Evolutionary conservation across 1,139 yeast genomes (phyloP).

Genomic region (Geotrichum phurueaensis): DNA sequence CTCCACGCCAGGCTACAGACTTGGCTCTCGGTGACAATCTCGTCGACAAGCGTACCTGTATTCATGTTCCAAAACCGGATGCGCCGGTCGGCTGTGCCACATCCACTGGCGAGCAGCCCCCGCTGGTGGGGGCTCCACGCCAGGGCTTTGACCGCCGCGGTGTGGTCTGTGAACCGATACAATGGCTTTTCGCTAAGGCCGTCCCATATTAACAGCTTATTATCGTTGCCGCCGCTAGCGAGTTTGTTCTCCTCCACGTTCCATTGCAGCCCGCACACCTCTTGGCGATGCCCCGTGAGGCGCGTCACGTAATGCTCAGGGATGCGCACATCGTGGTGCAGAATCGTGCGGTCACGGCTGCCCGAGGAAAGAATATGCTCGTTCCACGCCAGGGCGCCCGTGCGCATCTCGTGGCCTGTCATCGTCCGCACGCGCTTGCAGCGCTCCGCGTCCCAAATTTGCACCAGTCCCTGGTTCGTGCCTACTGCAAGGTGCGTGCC

Average conservation of each 20-base stretch:
- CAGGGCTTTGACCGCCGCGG: slow-evolving; percentile 93
- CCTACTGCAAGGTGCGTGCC: slow-evolving; percentile 91
- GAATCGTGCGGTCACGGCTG: slow-evolving; percentile 72
- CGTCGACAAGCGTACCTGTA: slow-evolving; percentile 66
- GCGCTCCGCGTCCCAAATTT: slow-evolving; percentile 92
- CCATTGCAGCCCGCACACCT: slow-evolving; percentile 96
- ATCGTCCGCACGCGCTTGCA: slow-evolving; percentile 79
- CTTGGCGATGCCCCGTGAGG: slow-evolving; percentile 71
- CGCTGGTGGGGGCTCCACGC: slow-evolving; percentile 98
- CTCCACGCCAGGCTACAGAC: slow-evolving; percentile 95
- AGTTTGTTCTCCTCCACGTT: slow-evolving; percentile 64
- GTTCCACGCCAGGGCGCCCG: slow-evolving; percentile 89
- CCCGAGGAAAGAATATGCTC: slow-evolving; percentile 86
- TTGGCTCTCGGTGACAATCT: slow-evolving; percentile 90
- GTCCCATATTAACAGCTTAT: slow-evolving; percentile 68
- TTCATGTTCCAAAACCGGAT: slow-evolving; percentile 90
- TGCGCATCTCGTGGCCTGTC: slow-evolving; percentile 86
- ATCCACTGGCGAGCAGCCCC: slow-evolving; percentile 90
- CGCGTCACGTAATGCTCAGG: slow-evolving; percentile 75
- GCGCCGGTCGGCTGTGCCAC: slow-evolving; percentile 91
- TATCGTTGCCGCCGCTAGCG: slow-evolving; percentile 94
- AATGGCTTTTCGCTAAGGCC: slow-evolving; percentile 64
- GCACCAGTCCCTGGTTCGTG: slow-evolving; percentile 77
- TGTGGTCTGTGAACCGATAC: slow-evolving; percentile 71
- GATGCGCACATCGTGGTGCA: slow-evolving; percentile 86